phyloP scores from a whole-genome alignment of 768 basidiomycete species.

The Podaxis mareebaensis region DNA sequence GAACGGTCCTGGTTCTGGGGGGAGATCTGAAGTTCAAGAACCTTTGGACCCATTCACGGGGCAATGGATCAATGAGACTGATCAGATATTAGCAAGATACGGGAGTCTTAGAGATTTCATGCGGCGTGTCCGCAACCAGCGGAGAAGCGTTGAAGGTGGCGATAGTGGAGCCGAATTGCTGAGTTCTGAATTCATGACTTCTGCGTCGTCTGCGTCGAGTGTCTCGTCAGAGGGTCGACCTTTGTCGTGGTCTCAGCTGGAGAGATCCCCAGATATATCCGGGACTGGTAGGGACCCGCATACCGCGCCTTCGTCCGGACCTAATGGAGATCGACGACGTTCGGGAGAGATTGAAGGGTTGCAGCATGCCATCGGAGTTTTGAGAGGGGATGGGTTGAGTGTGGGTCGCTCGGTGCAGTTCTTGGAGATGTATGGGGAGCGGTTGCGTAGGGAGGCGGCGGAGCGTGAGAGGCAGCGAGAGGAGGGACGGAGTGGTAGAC shows the following conservation, averaged over 20 bases:
- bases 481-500: not conserved
- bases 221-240: not conserved
- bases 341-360: conserved; percentile 1
- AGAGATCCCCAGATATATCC: conserved; percentile 9
- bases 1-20: not conserved
- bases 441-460: not conserved
- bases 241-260: conserved; percentile 8
- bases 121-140: not conserved
- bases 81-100: not conserved
- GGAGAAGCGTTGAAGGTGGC: not conserved
- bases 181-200: not conserved
- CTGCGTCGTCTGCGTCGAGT: not conserved
- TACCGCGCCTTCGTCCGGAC: not conserved
- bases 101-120: not conserved
- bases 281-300: not conserved
- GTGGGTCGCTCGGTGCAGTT: conserved; percentile 12
- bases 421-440: conserved; percentile 9
- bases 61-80: not conserved
- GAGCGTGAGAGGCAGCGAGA: not conserved
- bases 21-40: conserved; percentile 11
- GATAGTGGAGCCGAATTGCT: not conserved
- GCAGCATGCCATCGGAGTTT: conserved; percentile 2
- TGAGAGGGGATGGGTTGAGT: conserved; percentile 12
- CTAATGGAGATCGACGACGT: not conserved
- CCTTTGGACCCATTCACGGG: not conserved